Conservation (phyloP, 2,329 filamentous ascomycete genomes). For the Colletotrichum melonis region DNA sequence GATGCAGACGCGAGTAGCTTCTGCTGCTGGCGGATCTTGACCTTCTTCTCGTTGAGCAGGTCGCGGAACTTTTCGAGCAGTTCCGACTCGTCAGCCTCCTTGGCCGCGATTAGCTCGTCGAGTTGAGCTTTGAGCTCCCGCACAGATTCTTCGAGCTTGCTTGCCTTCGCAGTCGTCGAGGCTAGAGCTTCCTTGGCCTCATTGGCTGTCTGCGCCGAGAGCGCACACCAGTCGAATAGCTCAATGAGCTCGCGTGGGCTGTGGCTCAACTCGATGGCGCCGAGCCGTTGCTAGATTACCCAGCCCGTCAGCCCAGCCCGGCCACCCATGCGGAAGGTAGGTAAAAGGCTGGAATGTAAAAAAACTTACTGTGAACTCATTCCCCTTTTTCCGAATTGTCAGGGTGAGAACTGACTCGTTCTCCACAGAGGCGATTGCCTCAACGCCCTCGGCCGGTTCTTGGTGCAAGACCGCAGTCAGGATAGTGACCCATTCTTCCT, state of each 20-base stretch:
- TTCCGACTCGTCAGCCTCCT: conserved; percentile 73
- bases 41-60: conserved; percentile 82
- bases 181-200: conserved; percentile 57
- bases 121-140: conserved; percentile 71
- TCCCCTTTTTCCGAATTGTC: conserved; percentile 72
- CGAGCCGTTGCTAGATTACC: conserved; percentile 72
- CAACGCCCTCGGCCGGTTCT: conserved; percentile 63
- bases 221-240: conserved; percentile 77
- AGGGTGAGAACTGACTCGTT: conserved; percentile 67
- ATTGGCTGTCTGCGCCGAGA: conserved; percentile 62
- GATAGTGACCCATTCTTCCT: conserved; percentile 75
- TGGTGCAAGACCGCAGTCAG: conserved; percentile 68
- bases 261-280: conserved; percentile 67
- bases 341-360: conserved; percentile 1
- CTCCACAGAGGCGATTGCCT: conserved; percentile 69
- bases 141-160: conserved; percentile 66
- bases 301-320: conserved; percentile 19
- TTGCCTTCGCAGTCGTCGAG: conserved; percentile 52
- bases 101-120: conserved; percentile 73
- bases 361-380: conserved; percentile 73
- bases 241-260: conserved; percentile 70
- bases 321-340: conserved; percentile 13
- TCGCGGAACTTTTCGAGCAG: conserved; percentile 77
- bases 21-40: conserved; percentile 81
- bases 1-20: conserved; percentile 64